Evolutionary conservation across 257 asterid genomes (phyloP).

Genomic region (Salvia splendens): DNA sequence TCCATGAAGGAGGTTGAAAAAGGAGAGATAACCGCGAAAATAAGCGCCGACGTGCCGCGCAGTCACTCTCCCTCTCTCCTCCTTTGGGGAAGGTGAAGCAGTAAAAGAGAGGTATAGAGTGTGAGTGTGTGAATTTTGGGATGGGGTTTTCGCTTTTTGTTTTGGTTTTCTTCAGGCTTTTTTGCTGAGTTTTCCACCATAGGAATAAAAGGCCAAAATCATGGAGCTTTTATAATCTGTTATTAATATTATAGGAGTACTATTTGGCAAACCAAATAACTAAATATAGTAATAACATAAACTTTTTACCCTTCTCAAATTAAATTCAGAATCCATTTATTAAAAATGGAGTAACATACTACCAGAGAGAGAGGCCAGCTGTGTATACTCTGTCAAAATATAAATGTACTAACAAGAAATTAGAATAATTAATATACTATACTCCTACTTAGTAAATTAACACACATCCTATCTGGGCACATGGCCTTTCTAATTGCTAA

Average conservation of each 20-base stretch:
- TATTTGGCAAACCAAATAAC: background rate
- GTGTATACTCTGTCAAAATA: conserved; percentile 26
- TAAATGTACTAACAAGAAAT: too few species aligned
- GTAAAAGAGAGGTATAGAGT: background rate
- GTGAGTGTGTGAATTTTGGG: conserved; percentile 2
- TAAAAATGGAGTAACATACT: background rate
- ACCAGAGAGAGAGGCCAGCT: conserved; percentile 23
- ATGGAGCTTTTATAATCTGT: background rate
- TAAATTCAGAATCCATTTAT: background rate
- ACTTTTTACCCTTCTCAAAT: background rate
- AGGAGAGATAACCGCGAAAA: conserved; percentile 16
- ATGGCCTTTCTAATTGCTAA: conserved; percentile 26
- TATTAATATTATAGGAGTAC: background rate
- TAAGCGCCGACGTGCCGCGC: conserved; percentile 37
- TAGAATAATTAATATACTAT: too few species aligned
- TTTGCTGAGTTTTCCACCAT: conserved; percentile 17
- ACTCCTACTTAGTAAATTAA: background rate
- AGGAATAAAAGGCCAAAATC: background rate
- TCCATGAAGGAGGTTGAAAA: conserved; percentile 22
- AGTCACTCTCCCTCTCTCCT: conserved; percentile 14
- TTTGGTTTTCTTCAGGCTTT: conserved; percentile 3
- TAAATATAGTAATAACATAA: background rate
- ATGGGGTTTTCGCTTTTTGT: conserved; percentile 20
- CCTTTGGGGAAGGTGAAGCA: conserved; percentile 39
- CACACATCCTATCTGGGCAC: conserved; percentile 39